A percentile compares a stretch with the other conserved stretches of the same genome.
Evolutionary conservation across 805 yeast genomes (phyloP).

Genomic region (Candida sanyiensis): DNA sequence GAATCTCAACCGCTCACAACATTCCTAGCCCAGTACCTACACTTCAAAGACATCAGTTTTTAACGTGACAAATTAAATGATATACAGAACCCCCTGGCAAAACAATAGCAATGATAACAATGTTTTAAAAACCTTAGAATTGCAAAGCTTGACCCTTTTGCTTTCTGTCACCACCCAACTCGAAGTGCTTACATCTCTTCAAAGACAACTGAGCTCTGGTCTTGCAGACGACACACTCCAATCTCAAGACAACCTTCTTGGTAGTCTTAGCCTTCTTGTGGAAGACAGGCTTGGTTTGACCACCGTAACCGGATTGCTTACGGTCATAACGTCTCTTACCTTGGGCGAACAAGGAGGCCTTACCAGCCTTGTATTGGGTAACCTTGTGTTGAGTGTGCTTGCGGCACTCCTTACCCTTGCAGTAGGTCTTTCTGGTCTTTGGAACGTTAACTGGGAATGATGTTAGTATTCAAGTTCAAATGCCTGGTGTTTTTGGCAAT

Average conservation of each 20-base stretch:
- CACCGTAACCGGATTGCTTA: slow-evolving; percentile 99
- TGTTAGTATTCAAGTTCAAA: slow-evolving; percentile 21
- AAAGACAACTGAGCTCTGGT: slow-evolving; percentile 96
- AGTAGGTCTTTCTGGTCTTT: slow-evolving; percentile 99
- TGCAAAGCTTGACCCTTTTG: slow-evolving; percentile 99
- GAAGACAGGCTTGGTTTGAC: slow-evolving; percentile 99
- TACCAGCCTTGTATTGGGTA: slow-evolving; percentile 99
- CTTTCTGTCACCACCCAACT: slow-evolving; percentile 99
- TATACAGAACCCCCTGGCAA: slow-evolving; percentile 23
- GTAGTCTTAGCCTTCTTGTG: slow-evolving; percentile 99
- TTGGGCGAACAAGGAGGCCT: slow-evolving; percentile 98
- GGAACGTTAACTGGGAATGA: slow-evolving; percentile 93
- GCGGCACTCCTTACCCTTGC: slow-evolving; percentile 98
- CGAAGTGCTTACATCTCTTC: slow-evolving; percentile 99
- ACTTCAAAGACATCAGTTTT: slow-evolving; percentile 6
- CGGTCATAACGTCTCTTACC: slow-evolving; percentile 99
- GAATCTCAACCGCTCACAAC: neutral
- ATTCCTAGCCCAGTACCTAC: neutral
- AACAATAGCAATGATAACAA: slow-evolving; percentile 17
- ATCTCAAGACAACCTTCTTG: slow-evolving; percentile 98
- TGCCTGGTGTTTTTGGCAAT: neutral
- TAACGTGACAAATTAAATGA: slow-evolving; percentile 15
- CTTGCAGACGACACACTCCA: slow-evolving; percentile 98
- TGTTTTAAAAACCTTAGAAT: slow-evolving; percentile 55
- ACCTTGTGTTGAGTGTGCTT: slow-evolving; percentile 99